Evolutionary conservation across 345 rosid genomes (phyloP), one percentile per base, ranked within the genome.

Genomic region (Salix koriyanagi): DNA sequence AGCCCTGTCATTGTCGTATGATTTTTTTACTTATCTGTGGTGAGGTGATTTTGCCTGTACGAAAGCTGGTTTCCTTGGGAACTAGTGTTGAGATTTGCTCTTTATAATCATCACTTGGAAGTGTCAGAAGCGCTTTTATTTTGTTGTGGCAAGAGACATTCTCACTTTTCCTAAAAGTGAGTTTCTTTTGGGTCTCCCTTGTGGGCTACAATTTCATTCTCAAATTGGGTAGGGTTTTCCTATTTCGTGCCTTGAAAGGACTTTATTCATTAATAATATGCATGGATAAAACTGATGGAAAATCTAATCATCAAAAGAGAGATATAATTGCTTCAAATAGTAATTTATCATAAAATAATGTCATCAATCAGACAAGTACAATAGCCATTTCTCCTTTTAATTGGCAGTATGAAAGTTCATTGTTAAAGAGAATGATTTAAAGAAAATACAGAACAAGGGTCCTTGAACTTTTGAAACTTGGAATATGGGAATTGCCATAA

Each of bases 1-100:
- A 81, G 76, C 79, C 92, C 92, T 83, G 86, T 85, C 96, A 91
- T 91, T 88, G 64, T 86, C 87, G 82, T 79, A 18, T 65, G 71
- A 80, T 52, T 84, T 68, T 84, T 62, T 80, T 73, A 52, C 69
- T 76, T 65, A 65, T 65, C 77, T 79, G 46, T 69, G 82, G 70
- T 70, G 77, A 68, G 74, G 73, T 65, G 79, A 71, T 76, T 75
- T 77, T 41, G 42, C 66, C 72, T 52, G 80, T 72, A 28, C 82
- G 32, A 72, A 61, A 42, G 70, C 12, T 76, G 73, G 76, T 76
- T 72, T 69, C 67, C 81, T 81, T 75, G 65, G 75, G 78, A 85
- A 67, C 61, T 71, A 74, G 73, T 70, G 81, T 72, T 69, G 67
- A 77, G 79, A 74, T 84, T 82, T 76, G 28, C 72, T 80, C 78